Evolutionary conservation across 768 basidiomycete genomes (phyloP).

Genomic region (Boletellus emodensis): DNA sequence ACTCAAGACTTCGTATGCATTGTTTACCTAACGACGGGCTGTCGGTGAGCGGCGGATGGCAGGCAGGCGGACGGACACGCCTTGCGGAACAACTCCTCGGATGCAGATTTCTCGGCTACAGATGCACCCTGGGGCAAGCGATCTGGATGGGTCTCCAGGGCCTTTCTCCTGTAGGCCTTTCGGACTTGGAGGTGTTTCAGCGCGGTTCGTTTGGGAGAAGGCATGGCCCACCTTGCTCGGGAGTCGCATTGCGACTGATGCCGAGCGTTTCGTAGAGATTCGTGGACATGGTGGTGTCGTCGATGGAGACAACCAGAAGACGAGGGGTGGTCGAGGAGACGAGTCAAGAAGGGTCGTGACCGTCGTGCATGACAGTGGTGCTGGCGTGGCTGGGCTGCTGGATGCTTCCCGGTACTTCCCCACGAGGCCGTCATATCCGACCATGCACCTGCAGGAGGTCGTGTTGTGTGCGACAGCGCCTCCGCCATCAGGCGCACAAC

Average conservation of each 20-base stretch:
- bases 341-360: background rate
- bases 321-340: background rate
- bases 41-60: background rate
- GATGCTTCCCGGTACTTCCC: slow-evolving; percentile 4
- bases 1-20: slow-evolving; percentile 72
- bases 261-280: slow-evolving; percentile 65
- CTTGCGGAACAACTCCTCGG: slow-evolving; percentile 56
- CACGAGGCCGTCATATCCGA: background rate
- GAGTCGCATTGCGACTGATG: slow-evolving; percentile 47
- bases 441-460: slow-evolving; percentile 62
- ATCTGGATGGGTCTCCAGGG: slow-evolving; percentile 74
- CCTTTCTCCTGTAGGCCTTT: slow-evolving; percentile 72
- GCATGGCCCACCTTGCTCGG: slow-evolving; percentile 56
- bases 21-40: slow-evolving; percentile 50
- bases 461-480: slow-evolving; percentile 62
- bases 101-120: slow-evolving; percentile 49
- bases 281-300: slow-evolving; percentile 41
- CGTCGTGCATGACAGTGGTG: background rate
- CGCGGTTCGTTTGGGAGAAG: background rate
- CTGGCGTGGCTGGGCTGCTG: slow-evolving; percentile 17
- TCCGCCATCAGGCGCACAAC: slow-evolving; percentile 32
- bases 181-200: slow-evolving; percentile 46
- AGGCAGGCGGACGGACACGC: slow-evolving; percentile 15
- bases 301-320: background rate
- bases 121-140: slow-evolving; percentile 56